Conservation (phyloP, 768 basidiomycete genomes). For the Pulveroboletus sp. region DNA sequence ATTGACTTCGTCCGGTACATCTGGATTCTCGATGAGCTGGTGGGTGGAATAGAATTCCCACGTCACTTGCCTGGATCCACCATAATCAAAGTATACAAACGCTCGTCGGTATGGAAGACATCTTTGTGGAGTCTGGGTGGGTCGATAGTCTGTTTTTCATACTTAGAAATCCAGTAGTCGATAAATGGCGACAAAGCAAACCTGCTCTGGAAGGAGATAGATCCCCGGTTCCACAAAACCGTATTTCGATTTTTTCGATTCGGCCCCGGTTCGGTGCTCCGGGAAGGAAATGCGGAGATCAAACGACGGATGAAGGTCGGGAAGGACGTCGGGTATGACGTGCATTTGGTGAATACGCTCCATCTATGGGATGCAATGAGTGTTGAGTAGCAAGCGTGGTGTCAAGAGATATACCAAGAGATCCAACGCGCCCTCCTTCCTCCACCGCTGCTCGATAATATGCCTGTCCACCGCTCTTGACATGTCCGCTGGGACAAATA, state of each 20-base stretch:
- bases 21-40: slow-evolving; percentile 37
- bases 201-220: slow-evolving; percentile 68
- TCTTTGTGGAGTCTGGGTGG: slow-evolving; percentile 69
- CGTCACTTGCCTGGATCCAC: slow-evolving; percentile 74
- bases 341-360: slow-evolving; percentile 90
- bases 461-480: slow-evolving; percentile 70
- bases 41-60: background rate
- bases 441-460: slow-evolving; percentile 81
- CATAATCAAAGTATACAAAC: slow-evolving; percentile 85
- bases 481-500: slow-evolving; percentile 54
- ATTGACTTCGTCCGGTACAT: slow-evolving; percentile 75
- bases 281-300: slow-evolving; percentile 69
- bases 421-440: slow-evolving; percentile 80
- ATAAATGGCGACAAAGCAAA: slow-evolving; percentile 26
- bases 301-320: slow-evolving; percentile 64
- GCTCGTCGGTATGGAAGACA: slow-evolving; percentile 77
- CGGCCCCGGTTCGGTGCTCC: slow-evolving; percentile 21
- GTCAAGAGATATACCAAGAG: slow-evolving; percentile 51
- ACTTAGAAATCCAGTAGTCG: slow-evolving; percentile 3
- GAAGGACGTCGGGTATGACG: slow-evolving; percentile 84
- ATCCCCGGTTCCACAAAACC: slow-evolving; percentile 65
- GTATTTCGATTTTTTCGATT: slow-evolving; percentile 24
- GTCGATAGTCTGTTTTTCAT: slow-evolving; percentile 49
- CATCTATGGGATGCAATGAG: slow-evolving; percentile 55
- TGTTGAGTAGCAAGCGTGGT: background rate